Evolutionary conservation across 352 stramenopile species (phyloP).

Genomic region (Phytophthora gonapodyides): DNA sequence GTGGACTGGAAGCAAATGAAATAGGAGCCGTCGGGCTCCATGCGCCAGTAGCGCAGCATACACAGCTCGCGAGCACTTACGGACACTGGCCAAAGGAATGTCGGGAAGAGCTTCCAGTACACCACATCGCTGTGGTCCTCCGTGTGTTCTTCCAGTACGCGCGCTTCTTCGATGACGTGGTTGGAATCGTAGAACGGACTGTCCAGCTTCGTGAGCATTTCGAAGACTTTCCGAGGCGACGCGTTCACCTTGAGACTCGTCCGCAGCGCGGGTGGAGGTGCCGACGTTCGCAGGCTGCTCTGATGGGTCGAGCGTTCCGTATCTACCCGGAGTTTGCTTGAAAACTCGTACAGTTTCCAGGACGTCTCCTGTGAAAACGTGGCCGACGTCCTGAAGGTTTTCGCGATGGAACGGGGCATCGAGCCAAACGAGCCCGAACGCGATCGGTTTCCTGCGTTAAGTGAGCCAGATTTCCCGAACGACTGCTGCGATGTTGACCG

Average conservation of each 20-base stretch:
- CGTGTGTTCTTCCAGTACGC: conserved; percentile 66
- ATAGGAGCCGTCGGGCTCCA: conserved; percentile 79
- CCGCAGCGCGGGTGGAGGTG: conserved; percentile 59
- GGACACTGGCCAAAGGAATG: conserved; percentile 74
- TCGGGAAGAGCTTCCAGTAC: conserved; percentile 72
- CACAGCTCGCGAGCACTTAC: conserved; percentile 75
- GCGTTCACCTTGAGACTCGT: conserved; percentile 75
- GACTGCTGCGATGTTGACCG: conserved; percentile 29
- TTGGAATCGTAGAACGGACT: conserved; percentile 77
- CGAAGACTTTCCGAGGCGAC: conserved; percentile 72
- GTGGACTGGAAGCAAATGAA: conserved; percentile 90
- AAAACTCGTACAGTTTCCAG: conserved; percentile 80
- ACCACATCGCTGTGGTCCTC: conserved; percentile 81
- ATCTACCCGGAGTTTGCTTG: conserved; percentile 72
- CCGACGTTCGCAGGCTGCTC: conserved; percentile 36
- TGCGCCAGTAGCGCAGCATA: conserved; percentile 83
- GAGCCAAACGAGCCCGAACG: conserved; percentile 70
- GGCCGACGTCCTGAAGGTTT: conserved; percentile 74
- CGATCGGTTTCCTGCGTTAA: conserved; percentile 29
- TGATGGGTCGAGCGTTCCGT: conserved; percentile 56
- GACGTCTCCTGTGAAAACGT: conserved; percentile 80
- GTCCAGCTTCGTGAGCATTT: conserved; percentile 74
- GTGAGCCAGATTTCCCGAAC: conserved; percentile 16
- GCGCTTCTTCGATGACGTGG: conserved; percentile 70
- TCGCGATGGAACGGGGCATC: conserved; percentile 77